Base-by-base conservation (phyloP, 176 grass and related monocot genomes). In the Olyra latifolia region DNA sequence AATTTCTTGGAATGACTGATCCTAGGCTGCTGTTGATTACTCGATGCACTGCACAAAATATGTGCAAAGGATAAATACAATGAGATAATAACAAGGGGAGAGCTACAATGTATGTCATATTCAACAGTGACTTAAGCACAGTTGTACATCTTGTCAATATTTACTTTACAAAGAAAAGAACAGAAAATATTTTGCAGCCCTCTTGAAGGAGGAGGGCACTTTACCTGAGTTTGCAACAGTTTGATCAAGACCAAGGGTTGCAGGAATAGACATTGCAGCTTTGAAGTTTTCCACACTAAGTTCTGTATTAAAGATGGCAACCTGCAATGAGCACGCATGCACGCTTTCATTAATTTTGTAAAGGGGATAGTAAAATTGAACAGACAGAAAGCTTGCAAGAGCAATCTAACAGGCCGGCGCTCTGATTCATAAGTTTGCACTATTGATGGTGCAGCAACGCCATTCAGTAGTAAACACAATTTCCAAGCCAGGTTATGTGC, bases 401-500 rank as follows among this genome's bases (percentile, higher is more conserved):
- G 60, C 76, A 87, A 28, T 83, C 89, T 75, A 91, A 98, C 96
- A 52, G 90, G 92, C 38, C 44, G 76, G 19, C 95, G 92, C 78
- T 98, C 96, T 62, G 85, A 87, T 71, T 98, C 92, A 72, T 98
- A 98, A 84, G 86, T 93, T 81, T 82, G 81, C 41, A 95, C 70
- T 64, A 98, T 86, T 84, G 88, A 89, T 57, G 92, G 66, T 50
- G 92, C 81, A 83, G 90, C 86, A 57, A 91, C 76, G 53, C 54
- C 74, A 84, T 87, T 88, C 35, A 88, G 32, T 15, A 95, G 35
- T 70, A 84, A 93, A 72, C 68, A 81, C 62, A 98, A 72, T 74
- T 98, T 98, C 95, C 96, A 98, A 63, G 92, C 96, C 77, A 98
- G 78, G 82, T 95, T 98, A 83, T 98, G 96, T 83, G 73, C 92